These are phyloP conservation scores for Cryphonectria japonica DNA, from an alignment of 2,329 filamentous ascomycete genomes.

Conservation along the genomic window DNA sequence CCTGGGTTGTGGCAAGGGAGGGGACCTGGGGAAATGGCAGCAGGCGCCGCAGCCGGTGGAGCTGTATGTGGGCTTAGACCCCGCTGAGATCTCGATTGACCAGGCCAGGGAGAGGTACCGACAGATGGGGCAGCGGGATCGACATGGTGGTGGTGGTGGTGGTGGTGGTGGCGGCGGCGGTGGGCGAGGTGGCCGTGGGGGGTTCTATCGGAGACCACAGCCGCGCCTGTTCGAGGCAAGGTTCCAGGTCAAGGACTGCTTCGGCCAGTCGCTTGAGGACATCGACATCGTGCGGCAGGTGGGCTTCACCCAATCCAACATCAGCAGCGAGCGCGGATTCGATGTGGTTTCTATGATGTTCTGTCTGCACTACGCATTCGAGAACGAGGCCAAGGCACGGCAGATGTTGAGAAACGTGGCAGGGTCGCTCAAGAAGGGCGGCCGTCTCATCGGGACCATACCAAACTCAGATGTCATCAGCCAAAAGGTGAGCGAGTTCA, in stretches of 20 bases:
- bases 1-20: slow-evolving; percentile 95
- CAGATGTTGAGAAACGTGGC: slow-evolving; percentile 94
- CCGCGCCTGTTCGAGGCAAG: slow-evolving; percentile 77
- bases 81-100: slow-evolving; percentile 87
- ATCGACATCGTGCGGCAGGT: slow-evolving; percentile 82
- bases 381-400: slow-evolving; percentile 85
- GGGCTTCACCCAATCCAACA: slow-evolving; percentile 78
- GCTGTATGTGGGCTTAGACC: slow-evolving; percentile 92
- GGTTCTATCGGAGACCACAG: slow-evolving; percentile 50
- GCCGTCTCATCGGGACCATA: slow-evolving; percentile 91
- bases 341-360: slow-evolving; percentile 99
- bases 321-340: slow-evolving; percentile 78
- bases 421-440: slow-evolving; percentile 87
- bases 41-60: slow-evolving; percentile 88
- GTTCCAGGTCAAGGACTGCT: slow-evolving; percentile 92
- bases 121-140: slow-evolving; percentile 67
- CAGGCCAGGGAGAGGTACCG: slow-evolving; percentile 86
- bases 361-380: slow-evolving; percentile 98
- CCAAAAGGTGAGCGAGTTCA: slow-evolving; percentile 75
- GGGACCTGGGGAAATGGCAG: slow-evolving; percentile 95
- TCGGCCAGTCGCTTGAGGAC: slow-evolving; percentile 79
- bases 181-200: slow-evolving; percentile 52
- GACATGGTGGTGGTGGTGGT: slow-evolving; percentile 54
- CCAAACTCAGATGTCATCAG: slow-evolving; percentile 95
- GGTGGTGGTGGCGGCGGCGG: slow-evolving; percentile 51